Evolutionary conservation across 345 rosid genomes (phyloP).

Genomic region (Erysimum cheiranthoides): DNA sequence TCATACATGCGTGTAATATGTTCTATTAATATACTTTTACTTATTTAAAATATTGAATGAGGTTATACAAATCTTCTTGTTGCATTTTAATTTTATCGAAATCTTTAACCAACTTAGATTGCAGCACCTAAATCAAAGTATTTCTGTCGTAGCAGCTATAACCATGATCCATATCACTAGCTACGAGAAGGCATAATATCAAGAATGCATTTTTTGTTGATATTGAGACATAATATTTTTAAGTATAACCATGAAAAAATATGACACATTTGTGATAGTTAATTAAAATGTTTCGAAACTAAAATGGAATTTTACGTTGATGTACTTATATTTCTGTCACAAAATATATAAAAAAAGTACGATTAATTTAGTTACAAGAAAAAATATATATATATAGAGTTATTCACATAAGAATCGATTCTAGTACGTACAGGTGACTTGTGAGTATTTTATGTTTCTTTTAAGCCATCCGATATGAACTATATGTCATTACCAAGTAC

Average conservation of each 20-base stretch:
- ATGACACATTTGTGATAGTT: not conserved
- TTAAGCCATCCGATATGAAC: slow-evolving; percentile 9
- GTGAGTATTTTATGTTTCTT: slow-evolving; percentile 11
- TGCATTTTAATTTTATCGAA: slow-evolving; percentile 10
- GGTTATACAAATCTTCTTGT: slow-evolving; percentile 2
- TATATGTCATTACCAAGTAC: slow-evolving; percentile 14
- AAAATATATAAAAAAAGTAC: not conserved
- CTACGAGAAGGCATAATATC: slow-evolving; percentile 15
- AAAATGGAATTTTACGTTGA: not conserved
- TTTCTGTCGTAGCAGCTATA: not conserved
- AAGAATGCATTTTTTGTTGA: slow-evolving; percentile 9
- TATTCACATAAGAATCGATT: not conserved
- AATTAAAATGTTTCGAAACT: not conserved
- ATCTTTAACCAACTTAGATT: slow-evolving; percentile 7
- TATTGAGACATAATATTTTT: not conserved
- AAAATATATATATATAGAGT: not conserved
- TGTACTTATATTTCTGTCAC: not conserved
- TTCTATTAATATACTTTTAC: slow-evolving; percentile 9
- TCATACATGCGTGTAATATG: slow-evolving; percentile 30
- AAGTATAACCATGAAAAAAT: slow-evolving; percentile 8
- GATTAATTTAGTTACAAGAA: not conserved
- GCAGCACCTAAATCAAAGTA: slow-evolving; percentile 16
- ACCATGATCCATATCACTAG: slow-evolving; percentile 3
- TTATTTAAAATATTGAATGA: not conserved
- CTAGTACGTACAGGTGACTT: not conserved